Evolutionary conservation across 139 green algal genomes (phyloP).

Genomic region (Chlamydomonas incerta): DNA sequence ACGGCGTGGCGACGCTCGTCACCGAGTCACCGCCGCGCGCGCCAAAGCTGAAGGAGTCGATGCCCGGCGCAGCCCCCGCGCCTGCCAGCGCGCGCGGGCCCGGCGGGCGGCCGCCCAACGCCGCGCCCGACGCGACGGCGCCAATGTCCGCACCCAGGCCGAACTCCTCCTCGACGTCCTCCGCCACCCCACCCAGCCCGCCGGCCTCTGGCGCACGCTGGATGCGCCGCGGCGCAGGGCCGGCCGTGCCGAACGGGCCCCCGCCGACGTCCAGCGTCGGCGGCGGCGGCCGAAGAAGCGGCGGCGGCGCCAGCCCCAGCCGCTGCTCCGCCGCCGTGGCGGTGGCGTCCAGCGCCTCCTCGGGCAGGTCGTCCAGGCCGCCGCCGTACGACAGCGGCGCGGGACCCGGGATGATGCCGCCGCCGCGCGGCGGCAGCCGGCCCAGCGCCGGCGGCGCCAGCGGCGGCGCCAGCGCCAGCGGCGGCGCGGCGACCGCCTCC

Average conservation of each 20-base stretch:
- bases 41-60: constrained; percentile 17
- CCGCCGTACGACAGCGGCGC: not conserved
- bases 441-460: not conserved
- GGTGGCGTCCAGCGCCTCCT: constrained; percentile 29
- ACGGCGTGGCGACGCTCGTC: not conserved
- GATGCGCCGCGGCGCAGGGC: too few species aligned
- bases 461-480: not conserved
- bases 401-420: not conserved
- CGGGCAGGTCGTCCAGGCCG: constrained; percentile 5
- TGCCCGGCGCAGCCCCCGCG: too few species aligned
- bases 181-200: too few species aligned
- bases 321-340: constrained; percentile 18
- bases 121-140: not conserved
- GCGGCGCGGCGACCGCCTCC: not conserved
- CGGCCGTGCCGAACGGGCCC: not conserved
- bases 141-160: constrained; percentile 15
- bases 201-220: not conserved
- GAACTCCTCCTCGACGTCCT: constrained; percentile 9
- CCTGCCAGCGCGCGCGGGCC: not conserved
- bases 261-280: not conserved
- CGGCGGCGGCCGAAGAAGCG: not conserved
- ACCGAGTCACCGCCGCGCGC: not conserved
- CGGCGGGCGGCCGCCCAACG: not conserved
- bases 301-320: constrained; percentile 21
- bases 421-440: not conserved